Evolutionary conservation across 2,329 filamentous ascomycete genomes (phyloP), one percentile per base, ranked within the genome.

Genomic region (Botrytis squamosa): DNA sequence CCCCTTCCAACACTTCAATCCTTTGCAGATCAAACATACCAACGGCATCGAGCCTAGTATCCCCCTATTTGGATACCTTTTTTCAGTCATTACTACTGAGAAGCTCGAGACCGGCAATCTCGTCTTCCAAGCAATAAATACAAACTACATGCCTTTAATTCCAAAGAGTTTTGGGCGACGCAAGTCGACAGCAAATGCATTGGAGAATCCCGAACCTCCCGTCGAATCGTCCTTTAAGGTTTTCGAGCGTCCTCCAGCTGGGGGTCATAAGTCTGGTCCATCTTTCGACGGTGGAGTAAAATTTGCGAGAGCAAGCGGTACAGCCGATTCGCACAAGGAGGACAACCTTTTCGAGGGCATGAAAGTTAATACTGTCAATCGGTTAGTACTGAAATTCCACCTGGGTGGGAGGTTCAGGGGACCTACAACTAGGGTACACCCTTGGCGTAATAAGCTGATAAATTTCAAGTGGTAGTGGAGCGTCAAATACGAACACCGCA

Each of bases 91-190:
- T 67, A 55, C 46, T 40, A 57, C 70, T 44, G 70, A 72, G 70
- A 72, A 72, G 70, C 36, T 67, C 70, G 70, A 65, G 70, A 66
- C 70, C 29, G 36, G 36, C 62, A 44, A 72, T 67, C 62, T 72
- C 62, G 71, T 70, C 71, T 74, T 75, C 66, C 55, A 73, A 60
- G 66, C 49, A 63, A 59, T 46, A 74, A 67, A 75, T 75, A 73
- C 59, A 75, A 75, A 76, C 80, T 79, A 80, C 69, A 82, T 82
- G 81, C 80, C 80, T 79, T 81, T 78, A 76, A 80, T 81, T 75
- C 77, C 80, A 46, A 81, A 78, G 74, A 77, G 71, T 42, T 82
- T 82, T 73, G 80, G 78, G 73, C 79, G 81, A 76, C 80, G 81
- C 68, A 81, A 80, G 79, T 81, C 80, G 72, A 75, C 76, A 75